Evolutionary conservation across 2,329 filamentous ascomycete genomes (phyloP).

Genomic region (Aspergillus thermomutatus): DNA sequence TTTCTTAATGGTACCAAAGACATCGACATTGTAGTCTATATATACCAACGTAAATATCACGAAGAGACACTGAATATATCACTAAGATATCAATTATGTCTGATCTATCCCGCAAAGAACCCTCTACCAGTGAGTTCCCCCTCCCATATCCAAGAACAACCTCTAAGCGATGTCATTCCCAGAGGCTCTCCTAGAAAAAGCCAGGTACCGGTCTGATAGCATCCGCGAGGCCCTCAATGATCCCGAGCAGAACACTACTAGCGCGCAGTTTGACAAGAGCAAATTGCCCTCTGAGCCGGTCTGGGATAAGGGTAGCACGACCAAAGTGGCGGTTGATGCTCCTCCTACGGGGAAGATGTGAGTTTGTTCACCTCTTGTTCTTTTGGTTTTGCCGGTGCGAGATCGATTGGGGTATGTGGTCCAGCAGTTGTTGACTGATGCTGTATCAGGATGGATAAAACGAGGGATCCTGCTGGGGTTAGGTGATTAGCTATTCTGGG

Average conservation of each 20-base stretch:
- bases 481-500: background rate
- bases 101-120: conserved; percentile 7
- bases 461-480: background rate
- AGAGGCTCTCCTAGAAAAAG: background rate
- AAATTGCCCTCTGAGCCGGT: background rate
- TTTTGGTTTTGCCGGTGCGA: too few relatives aligned
- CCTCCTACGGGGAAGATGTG: background rate
- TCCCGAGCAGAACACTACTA: background rate
- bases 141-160: background rate
- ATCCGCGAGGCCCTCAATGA: background rate
- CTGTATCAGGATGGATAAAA: background rate
- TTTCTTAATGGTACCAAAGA: background rate
- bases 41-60: background rate
- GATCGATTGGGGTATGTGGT: background rate
- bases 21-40: background rate
- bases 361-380: background rate
- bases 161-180: background rate
- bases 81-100: background rate
- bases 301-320: conserved; percentile 1
- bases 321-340: background rate
- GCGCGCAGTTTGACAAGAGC: background rate
- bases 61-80: background rate
- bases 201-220: background rate
- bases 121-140: conserved; percentile 3
- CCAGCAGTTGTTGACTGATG: background rate